Percentiles rank a stretch among this genome's conserved stretches.
phyloP scores from a whole-genome alignment of 106 monocot genomes.

The Dendrobium nobile region DNA sequence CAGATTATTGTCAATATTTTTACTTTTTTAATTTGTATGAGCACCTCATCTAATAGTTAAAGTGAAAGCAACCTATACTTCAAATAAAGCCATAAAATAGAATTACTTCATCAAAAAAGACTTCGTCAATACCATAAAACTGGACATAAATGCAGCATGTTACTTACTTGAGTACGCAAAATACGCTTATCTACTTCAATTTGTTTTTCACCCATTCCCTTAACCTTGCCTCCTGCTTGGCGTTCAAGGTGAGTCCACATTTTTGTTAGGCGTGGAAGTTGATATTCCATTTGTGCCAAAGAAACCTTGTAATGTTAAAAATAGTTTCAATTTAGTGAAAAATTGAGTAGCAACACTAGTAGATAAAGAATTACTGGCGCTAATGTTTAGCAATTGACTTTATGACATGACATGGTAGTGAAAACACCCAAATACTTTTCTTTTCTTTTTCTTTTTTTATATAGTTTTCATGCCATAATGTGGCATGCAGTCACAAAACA shows the following conservation, averaged over 20 bases:
- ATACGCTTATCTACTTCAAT: slow-evolving; percentile 99
- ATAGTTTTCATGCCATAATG: neutral
- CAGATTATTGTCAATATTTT: neutral
- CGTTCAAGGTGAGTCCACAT: slow-evolving; percentile 99
- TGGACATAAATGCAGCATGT: neutral
- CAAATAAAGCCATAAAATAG: neutral
- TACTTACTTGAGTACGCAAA: slow-evolving; percentile 75
- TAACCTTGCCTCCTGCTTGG: slow-evolving; percentile 91
- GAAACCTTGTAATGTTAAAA: slow-evolving; percentile 50
- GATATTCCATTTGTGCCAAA: slow-evolving; percentile 99
- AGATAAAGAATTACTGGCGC: neutral
- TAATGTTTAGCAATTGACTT: neutral
- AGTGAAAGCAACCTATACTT: neutral
- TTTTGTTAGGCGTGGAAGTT: slow-evolving; percentile 93
- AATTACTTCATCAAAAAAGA: neutral
- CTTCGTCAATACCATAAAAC: neutral
- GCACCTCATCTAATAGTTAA: neutral
- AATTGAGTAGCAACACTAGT: neutral
- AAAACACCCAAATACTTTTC: neutral
- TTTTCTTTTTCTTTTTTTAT: neutral
- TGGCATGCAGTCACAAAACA: neutral
- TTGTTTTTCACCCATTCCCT: slow-evolving; percentile 99
- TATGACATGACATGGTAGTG: neutral
- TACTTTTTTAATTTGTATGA: neutral
- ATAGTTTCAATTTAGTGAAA: neutral